These are phyloP conservation scores for Betula pendula DNA, from an alignment of 306 rosid genomes.

Conservation along the genomic window DNA sequence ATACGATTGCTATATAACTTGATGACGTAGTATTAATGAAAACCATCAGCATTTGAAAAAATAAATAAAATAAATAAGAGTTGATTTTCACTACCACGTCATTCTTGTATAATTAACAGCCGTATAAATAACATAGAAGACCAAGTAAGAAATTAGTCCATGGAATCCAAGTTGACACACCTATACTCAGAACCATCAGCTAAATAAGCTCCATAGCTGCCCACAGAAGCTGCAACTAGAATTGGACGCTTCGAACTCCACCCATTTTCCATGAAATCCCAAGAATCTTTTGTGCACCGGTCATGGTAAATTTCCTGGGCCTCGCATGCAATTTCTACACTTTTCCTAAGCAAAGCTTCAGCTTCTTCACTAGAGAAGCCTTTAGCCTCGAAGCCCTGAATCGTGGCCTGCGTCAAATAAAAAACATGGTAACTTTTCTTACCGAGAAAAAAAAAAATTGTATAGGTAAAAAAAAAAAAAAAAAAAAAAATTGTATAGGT, in stretches of 20 bases:
- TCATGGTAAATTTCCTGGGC: conserved; percentile 69
- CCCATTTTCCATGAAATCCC: conserved; percentile 43
- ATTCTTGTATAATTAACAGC: no score
- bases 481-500: no score
- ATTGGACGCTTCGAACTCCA: conserved; percentile 44
- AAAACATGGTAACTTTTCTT: not conserved
- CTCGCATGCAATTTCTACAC: conserved; percentile 78
- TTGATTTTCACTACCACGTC: no score
- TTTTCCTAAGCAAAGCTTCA: conserved; percentile 59
- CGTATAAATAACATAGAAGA: no score
- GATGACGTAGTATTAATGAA: no score
- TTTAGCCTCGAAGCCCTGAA: conserved; percentile 87
- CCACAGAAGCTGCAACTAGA: conserved; percentile 86
- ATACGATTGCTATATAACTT: no score
- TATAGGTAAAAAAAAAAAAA: no score
- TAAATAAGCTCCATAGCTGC: conserved; percentile 90
- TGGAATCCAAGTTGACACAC: conserved; percentile 15
- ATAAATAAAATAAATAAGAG: no score
- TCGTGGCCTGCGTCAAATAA: conserved; percentile 60
- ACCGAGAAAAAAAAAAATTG: not conserved
- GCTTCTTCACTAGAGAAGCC: conserved; percentile 73
- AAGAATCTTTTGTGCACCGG: conserved; percentile 55
- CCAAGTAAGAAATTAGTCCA: no score
- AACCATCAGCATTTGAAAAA: no score
- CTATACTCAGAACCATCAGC: conserved; percentile 73